These are phyloP conservation scores for Rhipidocladum racemiflorum DNA, from an alignment of 176 grass and related monocot genomes.

Conservation along the genomic window DNA sequence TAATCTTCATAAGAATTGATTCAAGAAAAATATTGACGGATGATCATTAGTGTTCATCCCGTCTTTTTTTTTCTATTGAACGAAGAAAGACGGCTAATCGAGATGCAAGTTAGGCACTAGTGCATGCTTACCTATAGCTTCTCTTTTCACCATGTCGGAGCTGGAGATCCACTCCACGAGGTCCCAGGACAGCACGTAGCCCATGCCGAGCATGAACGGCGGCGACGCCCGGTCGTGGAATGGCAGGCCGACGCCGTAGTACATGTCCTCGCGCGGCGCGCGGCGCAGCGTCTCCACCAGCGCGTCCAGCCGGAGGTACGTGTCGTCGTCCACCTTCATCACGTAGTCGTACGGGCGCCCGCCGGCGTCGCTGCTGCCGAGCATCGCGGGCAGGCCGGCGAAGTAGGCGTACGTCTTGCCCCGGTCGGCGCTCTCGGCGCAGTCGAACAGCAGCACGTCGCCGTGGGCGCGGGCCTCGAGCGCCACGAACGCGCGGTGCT, in stretches of 20 bases:
- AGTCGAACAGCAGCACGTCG: constrained; percentile 58
- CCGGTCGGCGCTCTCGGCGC: constrained; percentile 40
- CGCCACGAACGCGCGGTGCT: constrained; percentile 49
- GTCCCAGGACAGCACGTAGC: constrained; percentile 84
- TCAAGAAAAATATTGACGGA: not conserved
- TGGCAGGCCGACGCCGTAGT: constrained; percentile 56
- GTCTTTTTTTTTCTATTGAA: not conserved
- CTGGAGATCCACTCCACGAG: constrained; percentile 70
- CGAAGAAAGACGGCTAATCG: not conserved
- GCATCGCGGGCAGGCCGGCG: constrained; percentile 40
- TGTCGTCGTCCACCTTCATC: constrained; percentile 89
- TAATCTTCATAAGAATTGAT: not conserved
- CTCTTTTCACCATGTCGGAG: constrained; percentile 46
- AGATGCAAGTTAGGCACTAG: not conserved
- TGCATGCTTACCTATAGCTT: constrained; percentile 40
- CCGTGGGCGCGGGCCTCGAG: constrained; percentile 54
- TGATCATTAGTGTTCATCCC: not conserved
- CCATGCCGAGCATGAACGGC: constrained; percentile 83
- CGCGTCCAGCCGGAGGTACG: constrained; percentile 62
- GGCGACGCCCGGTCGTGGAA: constrained; percentile 32
- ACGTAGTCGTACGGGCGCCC: constrained; percentile 58
- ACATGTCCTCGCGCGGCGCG: constrained; percentile 60
- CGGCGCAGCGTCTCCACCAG: constrained; percentile 41
- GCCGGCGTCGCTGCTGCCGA: not conserved
- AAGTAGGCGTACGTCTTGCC: constrained; percentile 71